phyloP scores from a whole-genome alignment of 441 rosid species.

The Bocquillonia castaneifolia region DNA sequence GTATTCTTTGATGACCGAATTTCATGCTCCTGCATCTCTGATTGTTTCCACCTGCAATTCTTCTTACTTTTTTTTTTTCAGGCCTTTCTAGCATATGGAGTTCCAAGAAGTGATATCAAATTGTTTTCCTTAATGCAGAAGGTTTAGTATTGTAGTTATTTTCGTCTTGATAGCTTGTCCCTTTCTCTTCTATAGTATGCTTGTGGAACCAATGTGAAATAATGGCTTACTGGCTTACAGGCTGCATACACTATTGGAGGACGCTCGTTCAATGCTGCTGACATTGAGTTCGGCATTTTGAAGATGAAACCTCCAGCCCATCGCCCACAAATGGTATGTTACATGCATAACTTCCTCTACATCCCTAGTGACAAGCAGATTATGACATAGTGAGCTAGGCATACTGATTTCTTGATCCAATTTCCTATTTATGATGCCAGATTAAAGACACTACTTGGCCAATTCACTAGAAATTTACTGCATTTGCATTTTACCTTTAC shows the following conservation, averaged over 20 bases:
- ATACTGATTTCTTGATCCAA: neutral
- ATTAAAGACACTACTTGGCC: neutral
- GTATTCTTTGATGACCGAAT: neutral
- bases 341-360: conserved; percentile 7
- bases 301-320: conserved; percentile 64
- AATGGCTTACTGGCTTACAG: conserved; percentile 33
- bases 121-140: conserved; percentile 60
- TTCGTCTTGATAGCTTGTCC: neutral
- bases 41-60: neutral
- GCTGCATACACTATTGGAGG: conserved; percentile 68
- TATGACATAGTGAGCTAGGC: neutral
- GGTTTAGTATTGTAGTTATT: conserved; percentile 33
- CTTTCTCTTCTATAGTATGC: neutral
- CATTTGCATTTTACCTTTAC: conserved; percentile 3
- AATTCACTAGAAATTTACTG: neutral
- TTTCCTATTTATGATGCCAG: conserved; percentile 9
- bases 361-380: neutral
- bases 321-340: conserved; percentile 57
- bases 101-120: conserved; percentile 56
- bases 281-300: conserved; percentile 52
- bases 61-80: conserved; percentile 26
- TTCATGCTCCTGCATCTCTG: conserved; percentile 12
- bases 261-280: conserved; percentile 53
- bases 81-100: conserved; percentile 72
- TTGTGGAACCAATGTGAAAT: conserved; percentile 16